Evolutionary conservation across 371 early-diverging fungal genomes (phyloP), one percentile per base, ranked within the genome.

Genomic region (Nematocida displodere): DNA sequence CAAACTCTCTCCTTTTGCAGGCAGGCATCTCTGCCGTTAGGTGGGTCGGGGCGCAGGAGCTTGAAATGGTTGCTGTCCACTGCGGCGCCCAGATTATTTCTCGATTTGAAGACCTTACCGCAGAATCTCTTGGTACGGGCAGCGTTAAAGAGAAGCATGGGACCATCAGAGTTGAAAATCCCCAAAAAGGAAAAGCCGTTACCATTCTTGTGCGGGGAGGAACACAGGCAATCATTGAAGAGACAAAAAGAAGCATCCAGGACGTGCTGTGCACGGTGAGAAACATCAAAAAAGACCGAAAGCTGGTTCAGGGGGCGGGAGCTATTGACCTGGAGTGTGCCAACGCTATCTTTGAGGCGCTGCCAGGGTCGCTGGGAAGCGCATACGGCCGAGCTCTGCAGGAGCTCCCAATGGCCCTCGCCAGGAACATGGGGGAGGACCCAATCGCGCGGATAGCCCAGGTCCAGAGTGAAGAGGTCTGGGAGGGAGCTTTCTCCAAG

Each of bases 31-130:
- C 99, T 47, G 95, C 97, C 71, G 93, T 98, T 29, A 87, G 99
- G 78, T 98, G 99, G 99, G 98, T 99, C n/a, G 99, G 99, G 75
- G 99, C 98, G 33, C 93, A 95, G 28, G 98, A 98, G 83, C 90
- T 98, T 49, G 84, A 89, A 86, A 85, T 94, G 79, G 91, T 96
- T 78, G 97, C 99, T 46, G 93, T 97, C 81, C 97, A 97, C 31
- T 95, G 95, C 61, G 92, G 93, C 76, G 99, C 95, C 68, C 89
- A 92, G 55, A 97, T 99, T 80, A 94, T 98, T 47, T 94, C 98
- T 34, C 89, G 99, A 34, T 99, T 99, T 79, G 97, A 94, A 82
- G 98, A 98, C 77, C 86, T 99, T 37, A 82, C 86, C 40, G 79
- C 87, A 28, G 87, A 89, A 34, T 95, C 96, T 86, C 87, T 98